A percentile compares a stretch with the other conserved stretches of the same genome.
Conservation (phyloP, 352 stramenopile species). For the Blastocystis sp. region DNA sequence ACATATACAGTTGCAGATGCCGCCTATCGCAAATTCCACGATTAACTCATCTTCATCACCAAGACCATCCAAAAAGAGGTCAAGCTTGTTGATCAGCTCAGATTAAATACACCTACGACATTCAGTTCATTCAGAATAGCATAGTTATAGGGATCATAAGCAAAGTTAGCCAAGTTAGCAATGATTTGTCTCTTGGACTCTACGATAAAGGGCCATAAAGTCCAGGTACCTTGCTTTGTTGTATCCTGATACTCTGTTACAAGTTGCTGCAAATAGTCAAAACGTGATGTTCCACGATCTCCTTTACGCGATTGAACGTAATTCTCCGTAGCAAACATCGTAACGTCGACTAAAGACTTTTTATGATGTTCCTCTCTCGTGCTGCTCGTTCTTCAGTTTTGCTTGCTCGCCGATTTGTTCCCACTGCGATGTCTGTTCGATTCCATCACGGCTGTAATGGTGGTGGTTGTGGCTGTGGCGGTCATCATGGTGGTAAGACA, state of each 20-base stretch:
- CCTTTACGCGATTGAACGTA: constrained; percentile 29
- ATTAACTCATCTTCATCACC: neutral
- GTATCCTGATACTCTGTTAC: constrained; percentile 47
- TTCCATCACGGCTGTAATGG: constrained; percentile 18
- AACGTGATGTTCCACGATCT: constrained; percentile 7
- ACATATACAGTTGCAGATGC: constrained; percentile 35
- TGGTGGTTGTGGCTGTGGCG: neutral
- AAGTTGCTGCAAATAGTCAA: constrained; percentile 29
- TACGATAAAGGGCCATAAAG: neutral
- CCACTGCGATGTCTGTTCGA: neutral
- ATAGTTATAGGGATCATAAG: constrained; percentile 46
- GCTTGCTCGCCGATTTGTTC: neutral
- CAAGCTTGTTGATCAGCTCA: neutral
- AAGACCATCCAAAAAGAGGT: constrained; percentile 30
- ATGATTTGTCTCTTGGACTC: constrained; percentile 17
- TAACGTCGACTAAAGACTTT: neutral
- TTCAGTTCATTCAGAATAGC: neutral
- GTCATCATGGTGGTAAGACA: neutral
- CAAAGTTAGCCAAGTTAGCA: constrained; percentile 44
- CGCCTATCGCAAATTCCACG: constrained; percentile 15
- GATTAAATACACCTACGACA: neutral
- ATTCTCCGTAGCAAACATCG: constrained; percentile 40
- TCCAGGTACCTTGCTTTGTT: neutral
- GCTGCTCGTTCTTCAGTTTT: neutral
- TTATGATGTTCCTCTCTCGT: neutral